Conservation (phyloP, 441 rosid genomes). For the Adansonia gregorii region DNA sequence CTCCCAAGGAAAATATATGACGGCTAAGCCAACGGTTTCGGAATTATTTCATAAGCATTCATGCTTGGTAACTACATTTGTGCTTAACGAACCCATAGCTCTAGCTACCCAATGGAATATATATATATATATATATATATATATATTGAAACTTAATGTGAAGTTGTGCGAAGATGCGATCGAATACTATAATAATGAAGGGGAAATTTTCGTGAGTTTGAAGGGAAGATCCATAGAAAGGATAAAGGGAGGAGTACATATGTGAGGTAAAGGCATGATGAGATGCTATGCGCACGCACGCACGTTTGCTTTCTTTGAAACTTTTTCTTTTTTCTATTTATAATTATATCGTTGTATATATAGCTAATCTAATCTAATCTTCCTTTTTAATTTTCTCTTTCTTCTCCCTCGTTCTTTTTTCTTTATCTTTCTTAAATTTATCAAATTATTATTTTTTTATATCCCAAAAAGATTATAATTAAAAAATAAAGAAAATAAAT, state of each 20-base stretch:
- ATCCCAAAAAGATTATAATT: too few species aligned
- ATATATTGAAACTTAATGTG: constrained; percentile 24
- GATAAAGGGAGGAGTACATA: neutral
- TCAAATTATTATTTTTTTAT: too few species aligned
- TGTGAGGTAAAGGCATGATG: constrained; percentile 17
- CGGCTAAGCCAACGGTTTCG: neutral
- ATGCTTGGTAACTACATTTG: neutral
- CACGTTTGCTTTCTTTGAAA: constrained; percentile 32
- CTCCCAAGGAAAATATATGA: neutral
- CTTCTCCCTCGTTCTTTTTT: constrained; percentile 32
- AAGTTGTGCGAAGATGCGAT: constrained; percentile 29
- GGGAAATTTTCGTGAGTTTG: constrained; percentile 41
- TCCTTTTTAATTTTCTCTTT: constrained; percentile 23
- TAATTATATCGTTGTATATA: neutral
- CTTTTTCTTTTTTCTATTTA: neutral
- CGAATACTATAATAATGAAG: constrained; percentile 25
- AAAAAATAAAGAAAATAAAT: too few species aligned
- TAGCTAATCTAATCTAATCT: constrained; percentile 25
- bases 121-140: neutral
- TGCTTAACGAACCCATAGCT: neutral
- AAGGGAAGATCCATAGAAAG: constrained; percentile 39
- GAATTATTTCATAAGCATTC: too few species aligned
- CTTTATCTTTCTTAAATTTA: constrained; percentile 22
- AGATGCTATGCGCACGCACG: constrained; percentile 38
- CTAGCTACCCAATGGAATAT: neutral